Base-by-base conservation (phyloP, 2,329 filamentous ascomycete genomes). In the Epicoccum nigrum region DNA sequence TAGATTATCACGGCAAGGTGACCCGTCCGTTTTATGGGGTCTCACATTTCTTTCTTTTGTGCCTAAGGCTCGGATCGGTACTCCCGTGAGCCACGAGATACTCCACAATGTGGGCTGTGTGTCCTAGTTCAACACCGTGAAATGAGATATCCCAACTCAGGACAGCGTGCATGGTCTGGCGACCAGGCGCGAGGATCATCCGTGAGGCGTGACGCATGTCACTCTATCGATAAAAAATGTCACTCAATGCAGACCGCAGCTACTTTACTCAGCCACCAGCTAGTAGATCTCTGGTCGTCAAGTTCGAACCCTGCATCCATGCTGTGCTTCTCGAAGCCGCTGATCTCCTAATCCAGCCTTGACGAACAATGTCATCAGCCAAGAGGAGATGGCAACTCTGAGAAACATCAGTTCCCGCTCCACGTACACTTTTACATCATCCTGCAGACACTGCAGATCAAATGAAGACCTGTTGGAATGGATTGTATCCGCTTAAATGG, bases 371-470 rank as follows among this genome's bases (percentile, higher is more conserved):
- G 7, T 34, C 39, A 28, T 44, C 33, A 52, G 43, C 43, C 49
- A 52, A 39, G 37, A 35, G 32, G 17, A 23, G 28, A 38, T 21
- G 25, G 8, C 27, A 39, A 16, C 38, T n/a, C 30, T 25, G 17
- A 44, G 32, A 44, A 52, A 52, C 49, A 44, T 47, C 15, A 13
- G 20, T 34, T 11, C 38, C 38, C 25, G n/a, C 27, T 47, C 13
- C 31, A 12, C 9, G 17, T 11, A 30, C 27, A 27, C 11, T n/a
- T 47, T 43, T 39, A 41, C 39, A 52, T 47, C 16, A 43, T 44
- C 34, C 3, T 40, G 38, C 33, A 39, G 28, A 28, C 17, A 33
- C 33, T 16, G 28, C 19, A 27, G 25, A 21, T 16, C 7, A 33
- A 15, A 13, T 30, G 21, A 12, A 23, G 33, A 19, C 42, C 32